phyloP scores from a whole-genome alignment of 1,284 basidiomycete species.

The Apiotrichum laibachii region DNA sequence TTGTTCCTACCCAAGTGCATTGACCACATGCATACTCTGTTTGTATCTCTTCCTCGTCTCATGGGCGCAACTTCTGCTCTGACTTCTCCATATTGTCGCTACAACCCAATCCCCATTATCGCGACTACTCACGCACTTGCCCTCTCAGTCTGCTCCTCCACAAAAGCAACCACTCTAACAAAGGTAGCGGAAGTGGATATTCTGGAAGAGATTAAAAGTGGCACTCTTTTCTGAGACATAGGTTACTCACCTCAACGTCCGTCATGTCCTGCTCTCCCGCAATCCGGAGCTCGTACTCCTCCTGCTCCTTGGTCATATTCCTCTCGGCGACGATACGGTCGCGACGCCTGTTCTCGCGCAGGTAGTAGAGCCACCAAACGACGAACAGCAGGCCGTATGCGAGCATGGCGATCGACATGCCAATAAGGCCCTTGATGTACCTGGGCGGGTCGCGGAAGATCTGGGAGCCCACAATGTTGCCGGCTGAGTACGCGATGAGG shows the following conservation, averaged over 20 bases:
- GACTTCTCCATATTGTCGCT: too few relatives aligned
- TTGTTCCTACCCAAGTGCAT: too few relatives aligned
- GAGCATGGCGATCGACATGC: constrained; percentile 1
- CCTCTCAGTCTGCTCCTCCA: too few relatives aligned
- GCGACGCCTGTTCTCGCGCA: constrained; percentile 1
- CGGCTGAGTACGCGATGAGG: constrained; percentile 13
- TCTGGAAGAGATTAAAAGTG: neutral
- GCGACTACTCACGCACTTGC: too few relatives aligned
- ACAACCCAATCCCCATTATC: too few relatives aligned
- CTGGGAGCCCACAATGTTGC: constrained; percentile 15
- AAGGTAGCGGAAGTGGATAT: constrained; percentile 18
- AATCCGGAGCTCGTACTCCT: neutral
- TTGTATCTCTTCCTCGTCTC: too few relatives aligned
- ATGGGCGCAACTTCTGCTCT: too few relatives aligned
- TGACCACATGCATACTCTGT: too few relatives aligned
- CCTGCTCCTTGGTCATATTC: neutral
- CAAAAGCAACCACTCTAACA: neutral
- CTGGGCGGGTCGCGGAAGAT: constrained; percentile 12
- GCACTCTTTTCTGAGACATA: constrained; percentile 1
- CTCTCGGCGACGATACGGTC: neutral
- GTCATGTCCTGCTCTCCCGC: constrained; percentile 4
- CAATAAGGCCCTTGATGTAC: constrained; percentile 5
- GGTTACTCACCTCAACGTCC: constrained; percentile 2
- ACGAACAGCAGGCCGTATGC: neutral
- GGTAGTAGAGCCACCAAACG: constrained; percentile 7